Percentiles rank a stretch among this genome's conserved stretches.
These are phyloP conservation scores for Magnaporthiopsis rhizophila DNA, from an alignment of 2,329 filamentous ascomycete species.

Conservation along the genomic window DNA sequence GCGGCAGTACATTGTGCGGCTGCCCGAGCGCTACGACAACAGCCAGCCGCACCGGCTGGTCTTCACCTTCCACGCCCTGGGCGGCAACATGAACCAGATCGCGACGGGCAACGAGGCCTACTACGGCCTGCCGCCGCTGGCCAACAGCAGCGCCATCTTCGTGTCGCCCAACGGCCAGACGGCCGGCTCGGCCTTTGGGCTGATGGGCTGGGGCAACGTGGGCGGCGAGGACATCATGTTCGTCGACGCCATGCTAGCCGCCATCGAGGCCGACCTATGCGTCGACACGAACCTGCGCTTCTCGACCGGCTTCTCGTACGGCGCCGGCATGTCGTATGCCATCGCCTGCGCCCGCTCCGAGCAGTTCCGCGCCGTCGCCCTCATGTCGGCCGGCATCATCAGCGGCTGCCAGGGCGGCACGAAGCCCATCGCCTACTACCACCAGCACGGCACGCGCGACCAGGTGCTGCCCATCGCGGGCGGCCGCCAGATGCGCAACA, in stretches of 20 bases:
- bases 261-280: slow-evolving; percentile 31
- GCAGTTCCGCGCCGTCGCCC: slow-evolving; percentile 27
- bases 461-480: slow-evolving; percentile 21
- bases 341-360: slow-evolving; percentile 31
- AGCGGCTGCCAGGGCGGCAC: slow-evolving; percentile 5
- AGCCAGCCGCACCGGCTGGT: slow-evolving; percentile 21
- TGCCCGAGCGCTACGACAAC: slow-evolving; percentile 6
- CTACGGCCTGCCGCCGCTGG: slow-evolving; percentile 30
- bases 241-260: slow-evolving; percentile 28
- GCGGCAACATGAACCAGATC: slow-evolving; percentile 29
- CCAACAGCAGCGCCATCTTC: slow-evolving; percentile 29
- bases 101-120: slow-evolving; percentile 18
- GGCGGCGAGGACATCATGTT: slow-evolving; percentile 34
- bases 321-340: slow-evolving; percentile 33
- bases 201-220: slow-evolving; percentile 31
- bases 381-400: not conserved
- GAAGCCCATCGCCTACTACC: slow-evolving; percentile 4
- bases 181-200: slow-evolving; percentile 17
- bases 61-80: slow-evolving; percentile 32
- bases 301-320: slow-evolving; percentile 35
- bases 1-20: slow-evolving; percentile 5
- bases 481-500: slow-evolving; percentile 26
- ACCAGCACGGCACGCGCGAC: slow-evolving; percentile 18
- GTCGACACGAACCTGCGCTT: slow-evolving; percentile 32
- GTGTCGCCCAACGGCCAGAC: slow-evolving; percentile 33